phyloP scores from a whole-genome alignment of 352 stramenopile genomes.

The Globisporangium mamillatum region DNA sequence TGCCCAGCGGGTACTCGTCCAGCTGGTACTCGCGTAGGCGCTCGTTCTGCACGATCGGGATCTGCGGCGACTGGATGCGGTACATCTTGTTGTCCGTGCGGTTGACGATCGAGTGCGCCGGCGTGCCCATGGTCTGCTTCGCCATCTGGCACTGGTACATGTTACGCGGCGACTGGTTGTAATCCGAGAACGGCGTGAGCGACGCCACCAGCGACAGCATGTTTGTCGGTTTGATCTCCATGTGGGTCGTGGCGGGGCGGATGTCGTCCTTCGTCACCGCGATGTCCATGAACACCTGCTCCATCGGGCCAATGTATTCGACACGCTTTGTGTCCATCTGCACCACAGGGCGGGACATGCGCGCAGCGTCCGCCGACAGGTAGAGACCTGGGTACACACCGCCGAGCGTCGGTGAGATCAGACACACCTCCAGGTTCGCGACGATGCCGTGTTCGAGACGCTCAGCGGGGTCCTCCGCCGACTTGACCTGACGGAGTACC shows the following conservation, averaged over 20 bases:
- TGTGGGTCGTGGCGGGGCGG: conserved; percentile 96
- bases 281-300: conserved; percentile 98
- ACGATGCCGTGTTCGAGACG: conserved; percentile 69
- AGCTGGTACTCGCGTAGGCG: conserved; percentile 96
- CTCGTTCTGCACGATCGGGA: conserved; percentile 97
- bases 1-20: conserved; percentile 98
- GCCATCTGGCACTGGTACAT: conserved; percentile 99
- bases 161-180: conserved; percentile 99
- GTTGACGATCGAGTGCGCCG: conserved; percentile 95
- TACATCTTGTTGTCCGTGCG: conserved; percentile 99
- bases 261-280: conserved; percentile 95
- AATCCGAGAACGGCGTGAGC: conserved; percentile 99
- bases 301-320: conserved; percentile 98
- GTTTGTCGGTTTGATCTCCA: conserved; percentile 98
- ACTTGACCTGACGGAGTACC: conserved; percentile 73
- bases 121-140: conserved; percentile 99
- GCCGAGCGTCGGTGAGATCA: conserved; percentile 77
- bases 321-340: conserved; percentile 89
- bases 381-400: conserved; percentile 97
- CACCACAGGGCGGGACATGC: conserved; percentile 93
- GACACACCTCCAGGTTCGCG: conserved; percentile 74
- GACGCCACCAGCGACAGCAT: conserved; percentile 99
- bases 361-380: conserved; percentile 94
- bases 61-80: conserved; percentile 97
- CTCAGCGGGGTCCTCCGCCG: conserved; percentile 36